phyloP scores from a whole-genome alignment of 1,284 basidiomycete genomes.

The Coriolopsis trogii region DNA sequence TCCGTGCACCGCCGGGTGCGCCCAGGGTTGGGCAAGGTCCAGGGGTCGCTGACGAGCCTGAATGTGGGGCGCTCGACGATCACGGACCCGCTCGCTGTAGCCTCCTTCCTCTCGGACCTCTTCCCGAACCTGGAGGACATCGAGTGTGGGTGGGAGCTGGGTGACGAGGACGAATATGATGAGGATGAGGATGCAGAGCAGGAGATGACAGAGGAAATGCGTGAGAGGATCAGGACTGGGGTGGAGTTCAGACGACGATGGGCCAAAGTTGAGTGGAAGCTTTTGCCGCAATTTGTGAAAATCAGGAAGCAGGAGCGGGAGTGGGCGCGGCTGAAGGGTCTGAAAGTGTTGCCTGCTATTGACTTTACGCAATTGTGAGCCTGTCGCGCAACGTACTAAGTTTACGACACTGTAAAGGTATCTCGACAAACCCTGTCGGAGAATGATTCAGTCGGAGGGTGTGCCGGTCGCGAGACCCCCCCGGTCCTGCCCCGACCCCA shows the following conservation, averaged over 20 bases:
- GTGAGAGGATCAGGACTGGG: neutral
- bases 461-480: too few species aligned
- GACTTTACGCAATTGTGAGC: too few species aligned
- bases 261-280: neutral
- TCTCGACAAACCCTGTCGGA: too few species aligned
- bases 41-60: neutral
- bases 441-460: too few species aligned
- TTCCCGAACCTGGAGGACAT: neutral
- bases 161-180: neutral
- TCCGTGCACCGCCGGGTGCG: neutral
- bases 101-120: neutral
- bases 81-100: neutral
- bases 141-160: neutral
- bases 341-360: too few species aligned
- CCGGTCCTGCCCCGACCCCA: too few species aligned
- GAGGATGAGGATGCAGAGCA: neutral
- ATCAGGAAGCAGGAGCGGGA: constrained; percentile 4
- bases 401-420: too few species aligned
- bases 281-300: neutral
- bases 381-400: too few species aligned
- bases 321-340: too few species aligned
- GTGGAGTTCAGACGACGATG: neutral
- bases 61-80: neutral
- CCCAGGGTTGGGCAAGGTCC: neutral
- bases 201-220: neutral